Evolutionary conservation across 805 yeast genomes (phyloP).

Genomic region (Pichia heedii): DNA sequence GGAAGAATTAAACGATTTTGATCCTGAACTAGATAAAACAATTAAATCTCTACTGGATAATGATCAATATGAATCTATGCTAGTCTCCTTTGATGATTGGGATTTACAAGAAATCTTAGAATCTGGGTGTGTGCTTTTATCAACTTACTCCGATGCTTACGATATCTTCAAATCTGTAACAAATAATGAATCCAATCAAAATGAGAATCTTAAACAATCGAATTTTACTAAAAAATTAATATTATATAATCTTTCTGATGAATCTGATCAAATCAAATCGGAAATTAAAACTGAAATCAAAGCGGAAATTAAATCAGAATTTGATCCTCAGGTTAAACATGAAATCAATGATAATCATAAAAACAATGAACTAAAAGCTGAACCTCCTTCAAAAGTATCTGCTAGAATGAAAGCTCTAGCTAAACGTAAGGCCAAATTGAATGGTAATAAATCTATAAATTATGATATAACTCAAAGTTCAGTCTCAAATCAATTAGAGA

Average conservation of each 20-base stretch:
- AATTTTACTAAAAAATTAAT: slow-evolving; percentile 24
- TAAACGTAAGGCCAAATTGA: slow-evolving; percentile 74
- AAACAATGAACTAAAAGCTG: neutral
- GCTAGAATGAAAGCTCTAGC: slow-evolving; percentile 92
- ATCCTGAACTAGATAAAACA: slow-evolving; percentile 23
- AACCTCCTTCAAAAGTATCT: slow-evolving; percentile 30
- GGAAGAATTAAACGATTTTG: neutral
- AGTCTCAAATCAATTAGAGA: slow-evolving; percentile 40
- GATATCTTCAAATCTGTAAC: slow-evolving; percentile 13
- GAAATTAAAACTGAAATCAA: slow-evolving; percentile 10
- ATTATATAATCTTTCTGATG: slow-evolving; percentile 14
- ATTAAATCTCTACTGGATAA: slow-evolving; percentile 25
- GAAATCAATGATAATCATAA: slow-evolving; percentile 3
- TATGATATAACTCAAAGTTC: slow-evolving; percentile 69
- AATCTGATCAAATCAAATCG: neutral
- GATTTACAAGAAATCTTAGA: slow-evolving; percentile 38
- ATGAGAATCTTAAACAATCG: slow-evolving; percentile 21
- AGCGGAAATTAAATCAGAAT: neutral
- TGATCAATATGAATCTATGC: slow-evolving; percentile 36
- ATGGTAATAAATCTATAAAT: slow-evolving; percentile 35
- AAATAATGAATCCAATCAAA: neutral
- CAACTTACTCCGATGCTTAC: slow-evolving; percentile 46
- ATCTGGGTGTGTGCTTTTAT: slow-evolving; percentile 48
- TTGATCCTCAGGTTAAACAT: slow-evolving; percentile 7
- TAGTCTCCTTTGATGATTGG: slow-evolving; percentile 44